Percentiles rank a stretch among this genome's conserved stretches.
Evolutionary conservation across 495 filamentous ascomycete genomes (phyloP).

Genomic region (Cudoniella acicularis): DNA sequence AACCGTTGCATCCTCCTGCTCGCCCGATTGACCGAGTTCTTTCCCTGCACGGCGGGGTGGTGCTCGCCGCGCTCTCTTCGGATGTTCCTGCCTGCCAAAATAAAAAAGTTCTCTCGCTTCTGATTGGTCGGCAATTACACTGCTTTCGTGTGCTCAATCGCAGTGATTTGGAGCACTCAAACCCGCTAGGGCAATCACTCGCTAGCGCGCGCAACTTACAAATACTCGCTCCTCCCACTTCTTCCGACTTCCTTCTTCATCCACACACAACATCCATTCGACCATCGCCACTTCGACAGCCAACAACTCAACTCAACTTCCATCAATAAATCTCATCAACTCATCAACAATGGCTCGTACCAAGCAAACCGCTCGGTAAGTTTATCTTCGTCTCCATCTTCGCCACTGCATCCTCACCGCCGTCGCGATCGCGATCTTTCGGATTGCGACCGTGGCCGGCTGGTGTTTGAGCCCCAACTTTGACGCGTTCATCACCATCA

Average conservation of each 20-base stretch:
- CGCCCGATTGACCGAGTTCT: no score
- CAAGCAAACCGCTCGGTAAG: conserved; percentile 91
- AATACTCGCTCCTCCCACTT: conserved; percentile 25
- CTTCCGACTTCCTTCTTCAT: conserved; percentile 19
- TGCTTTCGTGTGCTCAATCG: not conserved
- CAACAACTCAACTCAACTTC: conserved; percentile 37
- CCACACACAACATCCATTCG: conserved; percentile 19
- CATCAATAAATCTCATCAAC: conserved; percentile 41
- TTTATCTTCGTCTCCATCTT: conserved; percentile 28
- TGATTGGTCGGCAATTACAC: not conserved
- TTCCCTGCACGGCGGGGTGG: not conserved
- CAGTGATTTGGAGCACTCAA: not conserved
- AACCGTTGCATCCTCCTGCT: no score
- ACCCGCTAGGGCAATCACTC: conserved; percentile 18
- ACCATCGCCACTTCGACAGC: conserved; percentile 12
- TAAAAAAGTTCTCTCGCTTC: not conserved
- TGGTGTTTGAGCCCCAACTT: conserved; percentile 14
- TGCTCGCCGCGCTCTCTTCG: not conserved
- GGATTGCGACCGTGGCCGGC: conserved; percentile 22
- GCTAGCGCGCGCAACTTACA: conserved; percentile 20
- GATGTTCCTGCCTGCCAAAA: not conserved
- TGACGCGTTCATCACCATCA: conserved; percentile 18
- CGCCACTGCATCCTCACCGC: conserved; percentile 17
- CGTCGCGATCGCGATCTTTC: conserved; percentile 16
- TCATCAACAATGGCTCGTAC: conserved; percentile 88